These are phyloP conservation scores for Ascoidea tarda DNA, from an alignment of 805 yeast genomes.

Conservation along the genomic window DNA sequence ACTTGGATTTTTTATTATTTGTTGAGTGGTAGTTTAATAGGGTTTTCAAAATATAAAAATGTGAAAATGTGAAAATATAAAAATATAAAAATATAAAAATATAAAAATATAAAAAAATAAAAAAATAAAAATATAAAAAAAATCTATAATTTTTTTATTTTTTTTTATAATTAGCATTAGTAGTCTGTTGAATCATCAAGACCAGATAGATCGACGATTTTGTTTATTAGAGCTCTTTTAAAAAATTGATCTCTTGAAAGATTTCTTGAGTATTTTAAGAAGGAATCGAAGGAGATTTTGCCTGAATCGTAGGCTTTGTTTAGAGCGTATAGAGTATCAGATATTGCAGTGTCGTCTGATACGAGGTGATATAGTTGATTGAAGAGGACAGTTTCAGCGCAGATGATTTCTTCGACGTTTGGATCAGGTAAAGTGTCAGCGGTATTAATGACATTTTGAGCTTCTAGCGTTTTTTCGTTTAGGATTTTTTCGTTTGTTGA, in stretches of 20 bases:
- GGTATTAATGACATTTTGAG: conserved; percentile 18
- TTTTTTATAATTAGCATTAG: no score
- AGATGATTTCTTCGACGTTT: conserved; percentile 28
- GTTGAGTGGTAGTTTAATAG: no score
- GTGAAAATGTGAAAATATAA: no score
- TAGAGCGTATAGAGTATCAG: conserved; percentile 49
- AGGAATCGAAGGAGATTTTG: conserved; percentile 19
- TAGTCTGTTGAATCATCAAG: neutral
- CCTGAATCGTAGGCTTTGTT: conserved; percentile 40
- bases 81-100: no score
- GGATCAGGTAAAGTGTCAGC: conserved; percentile 19
- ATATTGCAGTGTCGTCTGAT: conserved; percentile 56
- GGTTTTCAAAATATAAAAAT: no score
- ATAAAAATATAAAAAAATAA: no score
- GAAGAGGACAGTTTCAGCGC: conserved; percentile 37
- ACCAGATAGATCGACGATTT: conserved; percentile 16
- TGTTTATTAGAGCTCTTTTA: conserved; percentile 30
- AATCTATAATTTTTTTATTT: no score
- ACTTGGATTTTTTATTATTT: no score
- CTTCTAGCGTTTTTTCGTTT: conserved; percentile 15
- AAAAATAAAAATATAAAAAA: no score
- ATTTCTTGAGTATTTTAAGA: conserved; percentile 28
- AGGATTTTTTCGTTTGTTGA: conserved; percentile 18
- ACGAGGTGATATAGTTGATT: conserved; percentile 51
- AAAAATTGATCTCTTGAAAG: conserved; percentile 53